Conservation (phyloP, 2,329 filamentous ascomycete species). For the Aspergillus sojae region DNA sequence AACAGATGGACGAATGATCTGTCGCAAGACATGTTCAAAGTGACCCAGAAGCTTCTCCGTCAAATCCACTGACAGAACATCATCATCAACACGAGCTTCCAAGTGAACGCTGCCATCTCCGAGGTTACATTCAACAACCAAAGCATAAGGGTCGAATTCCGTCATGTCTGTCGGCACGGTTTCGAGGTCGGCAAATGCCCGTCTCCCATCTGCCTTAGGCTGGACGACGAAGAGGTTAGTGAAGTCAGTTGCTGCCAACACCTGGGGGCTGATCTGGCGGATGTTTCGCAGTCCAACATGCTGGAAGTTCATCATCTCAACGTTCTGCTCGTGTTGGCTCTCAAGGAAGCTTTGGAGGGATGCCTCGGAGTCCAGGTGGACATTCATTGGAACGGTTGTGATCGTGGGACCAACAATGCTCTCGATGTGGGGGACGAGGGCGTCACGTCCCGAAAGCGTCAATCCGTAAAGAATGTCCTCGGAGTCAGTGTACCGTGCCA, state of each 20-base stretch:
- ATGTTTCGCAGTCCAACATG: constrained; percentile 55
- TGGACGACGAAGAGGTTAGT: constrained; percentile 44
- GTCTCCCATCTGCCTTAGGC: constrained; percentile 2
- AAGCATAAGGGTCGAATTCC: constrained; percentile 54
- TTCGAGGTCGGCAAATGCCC: background rate
- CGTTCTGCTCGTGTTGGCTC: constrained; percentile 55
- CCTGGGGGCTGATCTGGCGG: constrained; percentile 51
- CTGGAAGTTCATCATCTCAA: constrained; percentile 60
- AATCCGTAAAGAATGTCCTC: constrained; percentile 17
- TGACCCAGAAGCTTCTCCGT: constrained; percentile 7
- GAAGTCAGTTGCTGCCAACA: constrained; percentile 40
- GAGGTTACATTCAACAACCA: constrained; percentile 64
- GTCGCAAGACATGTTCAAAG: constrained; percentile 4
- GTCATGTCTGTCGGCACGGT: constrained; percentile 37
- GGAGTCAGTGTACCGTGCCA: constrained; percentile 9
- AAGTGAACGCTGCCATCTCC: constrained; percentile 54
- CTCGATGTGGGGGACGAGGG: constrained; percentile 9
- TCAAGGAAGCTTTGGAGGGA: constrained; percentile 53
- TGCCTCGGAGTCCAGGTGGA: background rate
- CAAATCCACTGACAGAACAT: constrained; percentile 42
- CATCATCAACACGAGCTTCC: constrained; percentile 55
- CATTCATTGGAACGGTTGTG: constrained; percentile 14
- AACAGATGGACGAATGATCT: background rate
- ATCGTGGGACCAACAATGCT: constrained; percentile 13
- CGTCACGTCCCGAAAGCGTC: constrained; percentile 13